Evolutionary conservation across 352 stramenopile species (phyloP).

Genomic region (Paralagenidium karlingii): DNA sequence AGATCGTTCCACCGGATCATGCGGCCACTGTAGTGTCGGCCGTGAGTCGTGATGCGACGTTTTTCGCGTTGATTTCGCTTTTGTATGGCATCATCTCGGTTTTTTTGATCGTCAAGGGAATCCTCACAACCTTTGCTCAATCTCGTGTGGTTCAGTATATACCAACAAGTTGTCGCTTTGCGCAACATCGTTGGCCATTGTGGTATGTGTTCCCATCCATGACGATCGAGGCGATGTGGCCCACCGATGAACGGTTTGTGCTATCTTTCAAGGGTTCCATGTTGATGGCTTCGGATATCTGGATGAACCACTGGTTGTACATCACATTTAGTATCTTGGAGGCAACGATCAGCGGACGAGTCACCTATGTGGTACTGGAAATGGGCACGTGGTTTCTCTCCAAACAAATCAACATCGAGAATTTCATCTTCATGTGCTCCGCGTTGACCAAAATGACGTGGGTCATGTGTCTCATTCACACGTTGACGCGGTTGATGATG

Average conservation of each 20-base stretch:
- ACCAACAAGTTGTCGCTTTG: constrained; percentile 20
- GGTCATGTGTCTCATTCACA: constrained; percentile 42
- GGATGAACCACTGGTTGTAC: constrained; percentile 66
- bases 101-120: constrained; percentile 26
- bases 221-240: constrained; percentile 14
- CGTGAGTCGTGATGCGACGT: constrained; percentile 26
- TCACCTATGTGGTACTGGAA: constrained; percentile 28
- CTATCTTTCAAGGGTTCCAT: constrained; percentile 37
- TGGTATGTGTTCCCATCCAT: constrained; percentile 36
- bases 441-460: constrained; percentile 37
- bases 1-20: constrained; percentile 21
- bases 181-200: constrained; percentile 9
- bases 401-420: constrained; percentile 26
- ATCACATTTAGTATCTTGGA: constrained; percentile 42
- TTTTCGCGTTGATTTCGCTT: constrained; percentile 17
- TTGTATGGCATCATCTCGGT: constrained; percentile 35
- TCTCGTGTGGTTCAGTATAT: constrained; percentile 25
- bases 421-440: constrained; percentile 39
- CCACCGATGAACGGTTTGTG: constrained; percentile 19
- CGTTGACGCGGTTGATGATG: constrained; percentile 10
- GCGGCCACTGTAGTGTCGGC: constrained; percentile 25
- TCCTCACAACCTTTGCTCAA: constrained; percentile 30
- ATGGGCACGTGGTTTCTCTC: constrained; percentile 48
- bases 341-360: constrained; percentile 19
- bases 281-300: constrained; percentile 41